Percentiles rank a stretch among this genome's conserved stretches.
Conservation (phyloP, 345 rosid species). For the Mercurialis annua region DNA sequence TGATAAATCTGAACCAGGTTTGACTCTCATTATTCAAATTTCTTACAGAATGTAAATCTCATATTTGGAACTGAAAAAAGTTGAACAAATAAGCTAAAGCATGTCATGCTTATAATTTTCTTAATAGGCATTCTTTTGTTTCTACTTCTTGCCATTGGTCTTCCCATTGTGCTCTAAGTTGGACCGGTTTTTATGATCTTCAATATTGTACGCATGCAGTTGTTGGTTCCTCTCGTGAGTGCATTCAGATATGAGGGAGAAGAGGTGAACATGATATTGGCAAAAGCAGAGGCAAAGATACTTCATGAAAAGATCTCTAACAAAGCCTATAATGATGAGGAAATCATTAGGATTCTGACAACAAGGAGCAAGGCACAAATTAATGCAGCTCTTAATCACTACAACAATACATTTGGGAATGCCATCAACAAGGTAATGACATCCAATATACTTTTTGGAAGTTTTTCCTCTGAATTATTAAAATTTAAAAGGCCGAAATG, state of each 20-base stretch:
- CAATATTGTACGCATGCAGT: constrained; percentile 36
- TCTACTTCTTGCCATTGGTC: not conserved
- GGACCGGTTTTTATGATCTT: not conserved
- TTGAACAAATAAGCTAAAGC: not conserved
- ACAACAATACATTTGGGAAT: constrained; percentile 60
- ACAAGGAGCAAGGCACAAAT: constrained; percentile 87
- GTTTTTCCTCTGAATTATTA: not conserved
- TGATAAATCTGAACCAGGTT: not conserved
- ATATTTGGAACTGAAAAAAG: not conserved
- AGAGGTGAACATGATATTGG: constrained; percentile 63
- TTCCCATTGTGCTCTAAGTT: not conserved
- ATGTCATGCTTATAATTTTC: not conserved
- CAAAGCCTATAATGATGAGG: constrained; percentile 71
- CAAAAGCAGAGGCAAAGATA: constrained; percentile 77
- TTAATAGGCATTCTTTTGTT: not conserved
- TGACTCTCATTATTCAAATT: not conserved
- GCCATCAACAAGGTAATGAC: constrained; percentile 67
- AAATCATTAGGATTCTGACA: constrained; percentile 70
- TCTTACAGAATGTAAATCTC: not conserved
- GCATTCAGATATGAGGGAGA: constrained; percentile 78
- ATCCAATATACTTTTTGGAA: not conserved
- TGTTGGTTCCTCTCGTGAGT: constrained; percentile 76
- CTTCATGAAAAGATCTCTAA: constrained; percentile 71
- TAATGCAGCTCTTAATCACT: constrained; percentile 70
- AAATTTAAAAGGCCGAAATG: not conserved